Percentiles rank a stretch among this genome's conserved stretches.
phyloP scores from a whole-genome alignment of 163 green algal genomes.

The Chlorella variabilis region DNA sequence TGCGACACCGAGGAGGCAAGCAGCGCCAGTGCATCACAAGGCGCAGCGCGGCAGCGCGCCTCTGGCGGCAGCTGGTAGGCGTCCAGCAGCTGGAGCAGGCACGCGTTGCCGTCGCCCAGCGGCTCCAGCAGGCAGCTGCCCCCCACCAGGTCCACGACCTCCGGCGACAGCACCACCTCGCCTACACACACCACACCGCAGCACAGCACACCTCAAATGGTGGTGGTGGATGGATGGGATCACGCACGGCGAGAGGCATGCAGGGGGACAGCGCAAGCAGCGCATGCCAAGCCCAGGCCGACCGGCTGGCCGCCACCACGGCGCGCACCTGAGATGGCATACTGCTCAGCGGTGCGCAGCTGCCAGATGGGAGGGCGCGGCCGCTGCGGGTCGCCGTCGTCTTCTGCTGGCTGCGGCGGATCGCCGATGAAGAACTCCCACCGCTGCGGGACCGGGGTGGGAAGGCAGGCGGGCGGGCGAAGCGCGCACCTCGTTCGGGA shows the following conservation, averaged over 20 bases:
- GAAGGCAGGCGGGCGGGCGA: not conserved
- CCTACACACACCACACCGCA: conserved; percentile 1
- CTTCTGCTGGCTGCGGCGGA: conserved; percentile 27
- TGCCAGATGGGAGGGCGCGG: conserved; percentile 69
- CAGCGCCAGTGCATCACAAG: not conserved
- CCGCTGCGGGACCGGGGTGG: conserved; percentile 25
- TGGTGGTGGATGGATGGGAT: not conserved
- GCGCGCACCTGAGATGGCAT: conserved; percentile 32
- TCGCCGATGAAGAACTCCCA: conserved; percentile 88
- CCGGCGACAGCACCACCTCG: conserved; percentile 29
- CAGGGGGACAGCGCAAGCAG: not conserved
- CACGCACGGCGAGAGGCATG: not conserved
- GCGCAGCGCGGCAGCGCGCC: not conserved
- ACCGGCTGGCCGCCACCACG: not conserved
- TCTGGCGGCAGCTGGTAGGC: conserved; percentile 28
- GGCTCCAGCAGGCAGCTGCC: conserved; percentile 12
- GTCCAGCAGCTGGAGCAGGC: conserved; percentile 29
- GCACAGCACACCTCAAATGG: not conserved
- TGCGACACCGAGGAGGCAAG: no score
- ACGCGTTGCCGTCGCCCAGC: not conserved
- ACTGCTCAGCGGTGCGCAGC: conserved; percentile 67
- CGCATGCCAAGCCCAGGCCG: not conserved
- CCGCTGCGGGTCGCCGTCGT: not conserved
- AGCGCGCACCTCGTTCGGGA: no score
- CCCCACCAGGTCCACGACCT: conserved; percentile 18